Evolutionary conservation across 139 green algal genomes (phyloP).

Genomic region (Chloropicon primus): DNA sequence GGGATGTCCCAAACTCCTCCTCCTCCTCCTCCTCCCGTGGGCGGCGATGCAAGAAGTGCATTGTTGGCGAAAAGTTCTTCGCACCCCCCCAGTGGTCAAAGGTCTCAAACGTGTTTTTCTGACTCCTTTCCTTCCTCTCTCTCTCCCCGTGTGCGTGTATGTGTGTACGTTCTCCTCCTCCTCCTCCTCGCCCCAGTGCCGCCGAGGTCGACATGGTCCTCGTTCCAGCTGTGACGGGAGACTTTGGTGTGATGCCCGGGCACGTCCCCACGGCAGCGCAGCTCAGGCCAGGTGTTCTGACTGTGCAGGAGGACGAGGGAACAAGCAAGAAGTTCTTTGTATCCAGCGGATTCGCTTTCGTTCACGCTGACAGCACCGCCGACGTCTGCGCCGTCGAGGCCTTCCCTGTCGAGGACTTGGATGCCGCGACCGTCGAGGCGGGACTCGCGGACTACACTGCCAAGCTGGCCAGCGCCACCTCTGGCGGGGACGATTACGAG

Average conservation of each 20-base stretch:
- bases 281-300: conserved; percentile 66
- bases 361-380: conserved; percentile 60
- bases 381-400: conserved; percentile 76
- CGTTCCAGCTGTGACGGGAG: conserved; percentile 59
- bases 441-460: conserved; percentile 53
- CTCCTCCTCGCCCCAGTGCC: not conserved
- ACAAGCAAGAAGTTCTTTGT: conserved; percentile 79
- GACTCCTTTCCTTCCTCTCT: too few species aligned
- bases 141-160: too few species aligned
- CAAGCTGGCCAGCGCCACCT: conserved; percentile 38
- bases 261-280: conserved; percentile 77
- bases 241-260: conserved; percentile 78
- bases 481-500: conserved; percentile 70
- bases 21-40: too few species aligned
- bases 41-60: too few species aligned
- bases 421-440: conserved; percentile 48
- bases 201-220: conserved; percentile 67
- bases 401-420: conserved; percentile 55
- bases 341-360: conserved; percentile 67
- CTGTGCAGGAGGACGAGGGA: conserved; percentile 50
- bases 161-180: too few species aligned
- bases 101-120: too few species aligned
- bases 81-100: too few species aligned
- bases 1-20: too few species aligned
- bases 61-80: too few species aligned